These are phyloP conservation scores for Sicyos edulis DNA, from an alignment of 306 rosid genomes.

Conservation along the genomic window DNA sequence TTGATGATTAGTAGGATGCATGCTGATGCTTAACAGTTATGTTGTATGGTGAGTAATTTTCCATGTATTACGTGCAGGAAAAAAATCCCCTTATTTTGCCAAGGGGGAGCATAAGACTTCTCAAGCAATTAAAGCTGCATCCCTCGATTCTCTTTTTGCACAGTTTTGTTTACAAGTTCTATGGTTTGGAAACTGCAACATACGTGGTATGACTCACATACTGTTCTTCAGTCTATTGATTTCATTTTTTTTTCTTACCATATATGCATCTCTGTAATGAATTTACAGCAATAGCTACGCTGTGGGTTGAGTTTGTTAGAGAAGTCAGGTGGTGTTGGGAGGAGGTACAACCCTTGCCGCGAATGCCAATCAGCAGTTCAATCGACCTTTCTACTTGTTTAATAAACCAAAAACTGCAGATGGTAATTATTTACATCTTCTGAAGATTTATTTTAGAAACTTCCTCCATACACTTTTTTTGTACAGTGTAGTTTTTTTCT, in stretches of 20 bases:
- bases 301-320: conserved; percentile 93
- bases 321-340: conserved; percentile 99
- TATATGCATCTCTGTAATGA: conserved; percentile 22
- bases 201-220: conserved; percentile 56
- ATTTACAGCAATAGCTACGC: conserved; percentile 64
- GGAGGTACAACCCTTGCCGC: conserved; percentile 82
- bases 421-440: conserved; percentile 49
- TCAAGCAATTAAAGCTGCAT: conserved; percentile 79
- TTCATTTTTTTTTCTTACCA: conserved; percentile 11
- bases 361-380: conserved; percentile 62
- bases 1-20: background rate
- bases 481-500: too few relatives aligned
- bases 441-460: too few relatives aligned
- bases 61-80: conserved; percentile 37
- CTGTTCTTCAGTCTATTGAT: conserved; percentile 24
- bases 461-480: too few relatives aligned
- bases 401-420: conserved; percentile 83
- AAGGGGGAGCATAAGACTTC: conserved; percentile 49
- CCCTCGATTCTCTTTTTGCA: conserved; percentile 70
- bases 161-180: conserved; percentile 86
- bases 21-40: conserved; percentile 15
- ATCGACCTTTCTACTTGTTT: conserved; percentile 83
- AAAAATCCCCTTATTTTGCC: conserved; percentile 35
- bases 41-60: conserved; percentile 21
- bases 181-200: conserved; percentile 92